These are phyloP conservation scores for Tylopilus felleus DNA, from an alignment of 768 basidiomycete genomes.

Conservation along the genomic window DNA sequence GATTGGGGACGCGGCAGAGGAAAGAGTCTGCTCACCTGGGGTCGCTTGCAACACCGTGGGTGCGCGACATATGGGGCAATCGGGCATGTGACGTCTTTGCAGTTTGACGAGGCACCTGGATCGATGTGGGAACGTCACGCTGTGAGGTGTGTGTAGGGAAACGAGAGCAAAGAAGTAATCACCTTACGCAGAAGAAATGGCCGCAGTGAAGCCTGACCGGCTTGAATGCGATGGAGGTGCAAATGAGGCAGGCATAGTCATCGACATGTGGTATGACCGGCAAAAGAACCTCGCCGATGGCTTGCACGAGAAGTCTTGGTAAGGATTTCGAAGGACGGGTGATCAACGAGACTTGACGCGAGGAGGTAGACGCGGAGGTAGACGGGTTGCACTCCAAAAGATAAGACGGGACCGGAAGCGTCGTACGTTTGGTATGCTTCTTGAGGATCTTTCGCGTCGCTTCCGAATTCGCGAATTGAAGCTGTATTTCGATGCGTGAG, in stretches of 20 bases:
- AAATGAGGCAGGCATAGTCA: constrained; percentile 86
- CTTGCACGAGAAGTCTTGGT: constrained; percentile 70
- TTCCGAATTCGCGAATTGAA: constrained; percentile 81
- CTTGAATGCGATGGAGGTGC: constrained; percentile 88
- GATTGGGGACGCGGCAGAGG: neutral
- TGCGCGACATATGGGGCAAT: constrained; percentile 85
- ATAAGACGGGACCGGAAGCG: constrained; percentile 57
- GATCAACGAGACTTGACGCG: constrained; percentile 32
- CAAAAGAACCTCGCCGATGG: constrained; percentile 76
- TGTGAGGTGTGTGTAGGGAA: neutral
- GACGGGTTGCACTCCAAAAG: constrained; percentile 19
- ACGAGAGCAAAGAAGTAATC: neutral
- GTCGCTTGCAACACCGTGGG: constrained; percentile 75
- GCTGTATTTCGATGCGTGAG: constrained; percentile 38
- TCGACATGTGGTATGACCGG: constrained; percentile 78
- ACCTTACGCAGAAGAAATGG: constrained; percentile 76
- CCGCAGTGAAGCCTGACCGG: constrained; percentile 80
- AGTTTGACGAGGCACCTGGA: constrained; percentile 78
- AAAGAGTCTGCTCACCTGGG: constrained; percentile 49
- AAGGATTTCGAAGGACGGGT: constrained; percentile 39
- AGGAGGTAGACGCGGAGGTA: constrained; percentile 7
- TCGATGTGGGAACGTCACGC: constrained; percentile 10
- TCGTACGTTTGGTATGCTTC: constrained; percentile 89
- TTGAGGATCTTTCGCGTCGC: constrained; percentile 92
- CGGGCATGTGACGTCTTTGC: constrained; percentile 71